phyloP scores from a whole-genome alignment of 495 filamentous ascomycete species.

The Penicillium bialowiezense region DNA sequence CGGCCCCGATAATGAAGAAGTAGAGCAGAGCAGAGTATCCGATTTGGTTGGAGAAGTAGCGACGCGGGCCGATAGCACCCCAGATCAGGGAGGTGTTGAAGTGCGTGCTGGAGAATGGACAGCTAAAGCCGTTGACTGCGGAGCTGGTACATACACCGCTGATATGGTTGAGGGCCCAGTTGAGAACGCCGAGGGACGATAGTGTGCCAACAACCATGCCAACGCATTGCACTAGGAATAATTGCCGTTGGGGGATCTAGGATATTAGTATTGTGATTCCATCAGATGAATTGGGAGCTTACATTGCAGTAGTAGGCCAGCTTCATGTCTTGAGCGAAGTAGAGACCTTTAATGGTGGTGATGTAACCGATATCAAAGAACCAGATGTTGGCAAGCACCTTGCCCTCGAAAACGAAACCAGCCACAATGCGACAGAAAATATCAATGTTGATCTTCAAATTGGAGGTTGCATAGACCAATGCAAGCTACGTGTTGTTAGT shows the following conservation, averaged over 20 bases:
- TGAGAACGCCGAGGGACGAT: constrained; percentile 67
- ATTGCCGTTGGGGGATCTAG: constrained; percentile 62
- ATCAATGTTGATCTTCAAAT: constrained; percentile 77
- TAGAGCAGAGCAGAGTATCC: constrained; percentile 61
- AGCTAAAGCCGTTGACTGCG: constrained; percentile 78
- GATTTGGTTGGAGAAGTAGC: constrained; percentile 48
- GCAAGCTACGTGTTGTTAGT: constrained; percentile 76
- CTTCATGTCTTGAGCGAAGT: constrained; percentile 83
- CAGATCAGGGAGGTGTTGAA: constrained; percentile 85
- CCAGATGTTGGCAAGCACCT: constrained; percentile 85
- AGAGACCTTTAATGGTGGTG: constrained; percentile 77
- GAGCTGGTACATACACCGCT: constrained; percentile 69
- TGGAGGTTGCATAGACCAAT: constrained; percentile 83
- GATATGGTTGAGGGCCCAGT: constrained; percentile 80
- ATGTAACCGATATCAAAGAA: constrained; percentile 72
- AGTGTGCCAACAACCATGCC: constrained; percentile 67
- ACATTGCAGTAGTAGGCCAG: constrained; percentile 82
- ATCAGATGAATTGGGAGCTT: constrained; percentile 3
- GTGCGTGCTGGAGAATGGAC: constrained; percentile 79
- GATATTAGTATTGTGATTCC: no score
- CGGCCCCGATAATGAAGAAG: constrained; percentile 71
- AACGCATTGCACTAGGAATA: constrained; percentile 71
- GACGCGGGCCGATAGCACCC: constrained; percentile 77
- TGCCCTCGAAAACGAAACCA: constrained; percentile 73
- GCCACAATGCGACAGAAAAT: constrained; percentile 76